These are phyloP conservation scores for Cryptococcus hybrid DNA, from an alignment of 1,284 basidiomycete species.

Conservation along the genomic window DNA sequence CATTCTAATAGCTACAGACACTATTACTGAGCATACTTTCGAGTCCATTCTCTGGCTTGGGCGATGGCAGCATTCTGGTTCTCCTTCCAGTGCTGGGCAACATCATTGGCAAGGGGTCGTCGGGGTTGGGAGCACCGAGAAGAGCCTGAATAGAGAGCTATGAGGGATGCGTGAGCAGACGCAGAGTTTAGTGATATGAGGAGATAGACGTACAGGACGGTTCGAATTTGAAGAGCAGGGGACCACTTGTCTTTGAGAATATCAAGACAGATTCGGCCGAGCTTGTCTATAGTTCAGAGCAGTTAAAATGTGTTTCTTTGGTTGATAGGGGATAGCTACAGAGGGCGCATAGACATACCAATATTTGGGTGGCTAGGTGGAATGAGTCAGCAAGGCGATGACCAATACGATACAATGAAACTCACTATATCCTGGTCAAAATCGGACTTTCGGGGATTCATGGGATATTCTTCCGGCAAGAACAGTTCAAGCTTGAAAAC, in stretches of 20 bases:
- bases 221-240: constrained; percentile 95
- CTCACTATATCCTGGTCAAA: constrained; percentile 92
- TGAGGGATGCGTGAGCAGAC: background rate
- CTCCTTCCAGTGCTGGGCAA: constrained; percentile 99
- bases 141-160: constrained; percentile 88
- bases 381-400: background rate
- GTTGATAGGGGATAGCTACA: too few relatives aligned
- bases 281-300: constrained; percentile 67
- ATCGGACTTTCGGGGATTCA: constrained; percentile 99
- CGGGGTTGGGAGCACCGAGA: constrained; percentile 93
- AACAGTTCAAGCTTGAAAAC: constrained; percentile 95
- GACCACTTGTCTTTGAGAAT: constrained; percentile 99
- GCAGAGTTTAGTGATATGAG: background rate
- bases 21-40: constrained; percentile 63
- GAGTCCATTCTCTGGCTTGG: constrained; percentile 90
- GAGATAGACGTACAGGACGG: constrained; percentile 62
- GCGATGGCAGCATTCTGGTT: constrained; percentile 87
- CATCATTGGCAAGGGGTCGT: constrained; percentile 87
- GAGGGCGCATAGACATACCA: constrained; percentile 57
- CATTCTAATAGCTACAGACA: too few relatives aligned
- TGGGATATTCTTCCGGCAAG: constrained; percentile 97
- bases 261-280: constrained; percentile 96
- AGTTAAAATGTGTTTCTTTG: background rate
- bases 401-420: background rate
- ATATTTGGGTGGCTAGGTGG: constrained; percentile 85